Percentiles rank a stretch among this genome's conserved stretches.
Conservation (phyloP, 768 basidiomycete species). For the Leccinum rimulosum region DNA sequence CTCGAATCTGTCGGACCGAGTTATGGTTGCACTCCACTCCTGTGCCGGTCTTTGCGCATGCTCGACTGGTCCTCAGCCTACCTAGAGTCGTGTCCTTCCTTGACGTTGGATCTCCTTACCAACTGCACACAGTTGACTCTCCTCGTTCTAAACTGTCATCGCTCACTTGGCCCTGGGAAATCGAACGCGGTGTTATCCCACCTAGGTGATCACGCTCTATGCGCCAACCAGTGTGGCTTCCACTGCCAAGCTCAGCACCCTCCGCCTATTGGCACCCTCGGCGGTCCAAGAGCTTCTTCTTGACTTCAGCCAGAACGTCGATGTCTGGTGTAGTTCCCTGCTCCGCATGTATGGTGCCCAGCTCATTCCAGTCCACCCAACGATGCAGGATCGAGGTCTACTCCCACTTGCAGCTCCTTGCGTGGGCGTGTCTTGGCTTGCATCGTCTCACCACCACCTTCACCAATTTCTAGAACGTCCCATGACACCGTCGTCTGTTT, state of each 20-base stretch:
- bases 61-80: background rate
- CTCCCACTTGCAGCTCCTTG: background rate
- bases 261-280: background rate
- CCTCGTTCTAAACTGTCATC: background rate
- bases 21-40: background rate
- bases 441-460: no score
- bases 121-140: background rate
- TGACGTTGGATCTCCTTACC: background rate
- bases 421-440: background rate
- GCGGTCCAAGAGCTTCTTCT: background rate
- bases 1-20: background rate
- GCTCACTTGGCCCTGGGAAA: background rate
- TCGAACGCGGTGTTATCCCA: background rate
- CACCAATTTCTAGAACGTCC: no score
- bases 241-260: no score
- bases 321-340: background rate
- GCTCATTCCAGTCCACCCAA: background rate
- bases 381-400: background rate
- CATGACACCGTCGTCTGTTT: no score
- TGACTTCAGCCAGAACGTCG: background rate
- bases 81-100: background rate
- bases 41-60: background rate
- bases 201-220: background rate
- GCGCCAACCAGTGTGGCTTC: no score
- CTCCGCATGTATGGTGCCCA: background rate